Base-by-base conservation (phyloP, 2,329 filamentous ascomycete genomes). In the Rutstroemia sydowiana region DNA sequence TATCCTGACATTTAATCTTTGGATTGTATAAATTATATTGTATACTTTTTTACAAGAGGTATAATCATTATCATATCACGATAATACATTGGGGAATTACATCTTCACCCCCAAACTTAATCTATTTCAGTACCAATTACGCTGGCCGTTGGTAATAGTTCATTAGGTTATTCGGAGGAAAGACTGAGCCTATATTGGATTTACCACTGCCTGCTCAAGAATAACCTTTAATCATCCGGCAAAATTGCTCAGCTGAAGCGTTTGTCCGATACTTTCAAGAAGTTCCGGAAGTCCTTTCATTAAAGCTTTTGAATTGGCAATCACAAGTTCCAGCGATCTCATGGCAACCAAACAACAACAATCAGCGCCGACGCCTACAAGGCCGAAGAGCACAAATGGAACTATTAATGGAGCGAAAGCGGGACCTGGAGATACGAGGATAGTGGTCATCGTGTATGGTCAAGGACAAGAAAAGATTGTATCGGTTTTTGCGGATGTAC, bases 391-490 rank as follows among this genome's bases (percentile, higher is more conserved):
- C 54, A 65, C 65, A 51, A 67, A 64, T 58, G 66, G 68, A 40
- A 58, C 66, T 26, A 64, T 65, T 51, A 65, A 66, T 59, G 62
- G 57, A 31, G 57, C 59, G 26, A 65, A 61, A 45, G 63, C 64
- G 26, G 61, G 59, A 18, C 34, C 45, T 10, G 81, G 79, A 23
- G 80, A 84, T 59, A 72, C 72, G 8, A 74, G 81, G 51, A 81
- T 77, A 45, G 78, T 81, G 26, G 77, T 82, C 31, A 81, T 93
- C 54, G 69, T 92, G 16, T 88, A 85, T 66, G 82, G 84, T 10
- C 73, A 74, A 20, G 84, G 80, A 16, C 86, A 92, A 66, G 84
- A 91, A 54, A 76, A 78, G 37, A 87, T 93, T 57, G 81, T 91
- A 26, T 79, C 80, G 20, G 72, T 87, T 31, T 86, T 91, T 60